A percentile compares a stretch with the other conserved stretches of the same genome.
Evolutionary conservation across 148 eudicot genomes (phyloP).

Genomic region (Bassia scoparia): DNA sequence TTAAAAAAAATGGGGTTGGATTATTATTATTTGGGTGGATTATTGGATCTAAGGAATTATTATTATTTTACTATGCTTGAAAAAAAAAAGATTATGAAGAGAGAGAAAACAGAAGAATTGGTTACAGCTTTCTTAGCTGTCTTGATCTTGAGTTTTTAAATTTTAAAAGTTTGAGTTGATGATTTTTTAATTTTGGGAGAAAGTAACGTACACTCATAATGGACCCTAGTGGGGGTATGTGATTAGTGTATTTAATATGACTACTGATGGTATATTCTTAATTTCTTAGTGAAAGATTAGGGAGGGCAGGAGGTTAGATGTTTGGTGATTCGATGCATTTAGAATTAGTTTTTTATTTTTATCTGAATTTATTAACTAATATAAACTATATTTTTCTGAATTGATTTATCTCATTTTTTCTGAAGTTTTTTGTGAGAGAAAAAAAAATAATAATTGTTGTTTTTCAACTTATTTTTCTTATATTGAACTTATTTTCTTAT

Average conservation of each 20-base stretch:
- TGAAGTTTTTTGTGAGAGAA: too few species aligned
- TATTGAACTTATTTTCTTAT: too few species aligned
- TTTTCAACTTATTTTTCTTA: too few species aligned
- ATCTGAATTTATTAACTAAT: too few species aligned
- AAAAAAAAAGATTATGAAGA: background rate
- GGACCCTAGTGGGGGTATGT: slow-evolving; percentile 8
- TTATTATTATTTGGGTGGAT: background rate
- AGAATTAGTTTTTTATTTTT: too few species aligned
- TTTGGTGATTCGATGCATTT: too few species aligned
- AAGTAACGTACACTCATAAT: slow-evolving; percentile 28
- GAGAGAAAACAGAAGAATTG: slow-evolving; percentile 4
- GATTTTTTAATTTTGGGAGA: slow-evolving; percentile 12
- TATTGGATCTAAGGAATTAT: slow-evolving; percentile 22
- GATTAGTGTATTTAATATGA: background rate
- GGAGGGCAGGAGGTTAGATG: too few species aligned
- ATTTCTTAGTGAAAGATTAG: too few species aligned
- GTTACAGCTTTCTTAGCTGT: slow-evolving; percentile 21
- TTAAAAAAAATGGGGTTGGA: background rate
- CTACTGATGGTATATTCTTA: background rate
- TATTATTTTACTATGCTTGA: slow-evolving; percentile 3
- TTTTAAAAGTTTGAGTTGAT: slow-evolving; percentile 15
- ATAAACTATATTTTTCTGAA: too few species aligned
- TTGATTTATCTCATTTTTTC: too few species aligned
- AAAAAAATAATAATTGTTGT: too few species aligned
- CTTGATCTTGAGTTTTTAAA: slow-evolving; percentile 22